Evolutionary conservation across 495 filamentous ascomycete species (phyloP), one percentile per base, ranked within the genome.

Genomic region (Annulohypoxylon nitens): DNA sequence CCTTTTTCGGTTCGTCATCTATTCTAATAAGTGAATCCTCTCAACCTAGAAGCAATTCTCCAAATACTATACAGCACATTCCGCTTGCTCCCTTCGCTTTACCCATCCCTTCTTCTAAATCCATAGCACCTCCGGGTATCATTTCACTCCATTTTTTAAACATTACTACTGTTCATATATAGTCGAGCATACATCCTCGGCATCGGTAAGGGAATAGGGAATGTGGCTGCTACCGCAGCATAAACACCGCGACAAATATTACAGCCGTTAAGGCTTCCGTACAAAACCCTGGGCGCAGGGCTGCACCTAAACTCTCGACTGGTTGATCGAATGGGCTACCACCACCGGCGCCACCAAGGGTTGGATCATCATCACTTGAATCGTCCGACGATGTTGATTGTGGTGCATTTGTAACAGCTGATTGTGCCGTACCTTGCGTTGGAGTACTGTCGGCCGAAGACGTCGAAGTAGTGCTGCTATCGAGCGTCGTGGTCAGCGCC

Each of bases 321-420:
- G 72, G 72, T 3, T 64, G 63, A 61, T 70, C 67, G 37, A 75
- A 75, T 50, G 72, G 72, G 11, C 62, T 68, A 36, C 67, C 71
- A 12, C 67, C 72, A 12, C 70, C 47, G 9, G 70, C 71, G n/a
- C 67, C 71, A 12, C 70, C 47, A 26, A 75, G 72, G 48, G 43
- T 63, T 33, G 72, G 67, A 2, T 25, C 41, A 53, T 58, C 57
- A 14, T 67, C 48, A 11, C 50, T 12, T n/a, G 50, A 30, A 33
- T n/a, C 25, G 26, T 70, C 72, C n/a, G 71, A n/a, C 23, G 66
- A 33, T 8, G 71, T 4, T 9, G 72, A 55, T 63, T 75, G 72
- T 55, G 51, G 34, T 11, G 67, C 50, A 34, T 51, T 70, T 33
- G 67, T 66, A 12, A 39, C 50, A 1, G 54, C 61, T 25, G 72